Evolutionary conservation across 331 rosid genomes (phyloP).

Genomic region (Saraca asoca): DNA sequence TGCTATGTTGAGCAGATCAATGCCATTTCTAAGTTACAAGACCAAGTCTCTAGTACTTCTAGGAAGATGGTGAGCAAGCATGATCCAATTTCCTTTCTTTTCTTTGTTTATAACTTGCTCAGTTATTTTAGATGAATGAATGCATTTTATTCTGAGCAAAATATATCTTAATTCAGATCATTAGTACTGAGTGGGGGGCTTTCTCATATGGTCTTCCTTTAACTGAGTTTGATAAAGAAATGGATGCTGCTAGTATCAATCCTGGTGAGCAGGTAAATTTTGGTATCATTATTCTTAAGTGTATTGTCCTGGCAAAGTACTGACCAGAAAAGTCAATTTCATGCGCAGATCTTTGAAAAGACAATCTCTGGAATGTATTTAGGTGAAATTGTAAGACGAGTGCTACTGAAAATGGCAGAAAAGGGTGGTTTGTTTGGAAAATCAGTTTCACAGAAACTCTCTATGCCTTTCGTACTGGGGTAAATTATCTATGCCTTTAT

Average conservation of each 20-base stretch:
- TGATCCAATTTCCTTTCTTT: slow-evolving; percentile 14
- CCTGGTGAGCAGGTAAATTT: slow-evolving; percentile 86
- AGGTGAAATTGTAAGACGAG: slow-evolving; percentile 87
- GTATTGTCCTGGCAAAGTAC: slow-evolving; percentile 7
- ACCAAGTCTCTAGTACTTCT: slow-evolving; percentile 53
- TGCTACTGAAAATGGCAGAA: slow-evolving; percentile 66
- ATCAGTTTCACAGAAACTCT: slow-evolving; percentile 57
- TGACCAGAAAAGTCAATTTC: slow-evolving; percentile 11
- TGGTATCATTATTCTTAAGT: slow-evolving; percentile 2
- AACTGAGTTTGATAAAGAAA: slow-evolving; percentile 72
- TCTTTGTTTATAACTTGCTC: slow-evolving; percentile 21
- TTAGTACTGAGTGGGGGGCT: slow-evolving; percentile 96
- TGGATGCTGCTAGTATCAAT: slow-evolving; percentile 92
- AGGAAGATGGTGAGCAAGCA: slow-evolving; percentile 62
- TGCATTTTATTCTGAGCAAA: slow-evolving; percentile 19
- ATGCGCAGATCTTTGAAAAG: slow-evolving; percentile 80
- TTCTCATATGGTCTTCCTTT: slow-evolving; percentile 79
- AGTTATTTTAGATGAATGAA: slow-evolving; percentile 21
- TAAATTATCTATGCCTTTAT: no score
- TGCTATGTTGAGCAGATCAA: slow-evolving; percentile 74
- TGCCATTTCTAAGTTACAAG: slow-evolving; percentile 71
- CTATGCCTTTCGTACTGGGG: slow-evolving; percentile 52
- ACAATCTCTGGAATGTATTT: slow-evolving; percentile 94
- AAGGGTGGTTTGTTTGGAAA: slow-evolving; percentile 63
- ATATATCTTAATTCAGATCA: slow-evolving; percentile 56